Evolutionary conservation across 192 early-diverging fungal species (phyloP).

Genomic region (Funneliformis mosseae): DNA sequence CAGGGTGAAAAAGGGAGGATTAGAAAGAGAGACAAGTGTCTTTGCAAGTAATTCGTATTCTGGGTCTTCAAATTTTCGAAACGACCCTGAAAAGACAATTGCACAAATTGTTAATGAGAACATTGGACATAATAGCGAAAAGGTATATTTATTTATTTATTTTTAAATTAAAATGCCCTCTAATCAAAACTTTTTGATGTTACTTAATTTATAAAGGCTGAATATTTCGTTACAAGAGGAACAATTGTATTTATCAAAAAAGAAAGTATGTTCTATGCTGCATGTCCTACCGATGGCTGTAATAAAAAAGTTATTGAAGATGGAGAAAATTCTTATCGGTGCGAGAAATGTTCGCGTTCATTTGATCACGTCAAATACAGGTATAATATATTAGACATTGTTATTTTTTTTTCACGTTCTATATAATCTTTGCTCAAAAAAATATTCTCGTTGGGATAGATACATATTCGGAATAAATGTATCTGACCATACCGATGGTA

Average conservation of each 20-base stretch:
- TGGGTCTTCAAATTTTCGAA: not conserved
- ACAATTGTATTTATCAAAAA: constrained; percentile 75
- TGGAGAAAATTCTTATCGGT: constrained; percentile 71
- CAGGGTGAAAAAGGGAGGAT: not conserved
- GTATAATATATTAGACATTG: not conserved
- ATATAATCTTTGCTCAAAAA: not conserved
- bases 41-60: not conserved
- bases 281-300: constrained; percentile 77
- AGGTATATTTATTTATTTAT: constrained; percentile 39
- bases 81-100: constrained; percentile 58
- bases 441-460: not conserved
- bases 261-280: constrained; percentile 79
- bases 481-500: constrained; percentile 77
- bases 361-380: constrained; percentile 76
- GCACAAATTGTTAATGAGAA: constrained; percentile 67
- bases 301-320: constrained; percentile 88
- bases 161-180: not conserved
- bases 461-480: constrained; percentile 77
- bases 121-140: constrained; percentile 62
- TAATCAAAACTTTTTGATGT: not conserved
- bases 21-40: not conserved
- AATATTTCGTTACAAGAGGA: constrained; percentile 74
- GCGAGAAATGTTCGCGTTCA: constrained; percentile 84
- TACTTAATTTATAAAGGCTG: constrained; percentile 42
- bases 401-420: not conserved